These are phyloP conservation scores for Rubroshorea leprosula DNA, from an alignment of 345 rosid species.

Conservation along the genomic window DNA sequence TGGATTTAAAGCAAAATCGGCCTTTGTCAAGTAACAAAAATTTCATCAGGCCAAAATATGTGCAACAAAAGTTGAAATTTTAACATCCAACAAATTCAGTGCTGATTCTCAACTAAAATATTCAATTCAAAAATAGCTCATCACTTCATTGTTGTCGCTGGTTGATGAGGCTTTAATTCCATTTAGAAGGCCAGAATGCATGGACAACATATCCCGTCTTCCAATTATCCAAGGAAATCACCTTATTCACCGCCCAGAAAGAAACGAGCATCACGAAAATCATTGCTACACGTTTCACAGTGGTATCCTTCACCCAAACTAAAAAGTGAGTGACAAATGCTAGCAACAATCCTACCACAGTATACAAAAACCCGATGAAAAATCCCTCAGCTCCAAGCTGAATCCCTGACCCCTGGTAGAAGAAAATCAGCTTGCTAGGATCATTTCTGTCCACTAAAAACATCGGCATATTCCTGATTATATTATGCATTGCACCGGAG, in stretches of 20 bases:
- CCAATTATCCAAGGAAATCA: constrained; percentile 70
- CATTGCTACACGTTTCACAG: constrained; percentile 48
- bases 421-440: constrained; percentile 45
- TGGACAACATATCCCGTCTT: constrained; percentile 73
- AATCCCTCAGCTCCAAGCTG: constrained; percentile 84
- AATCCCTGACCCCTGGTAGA: constrained; percentile 59
- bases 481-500: constrained; percentile 18
- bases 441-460: constrained; percentile 47
- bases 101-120: no score
- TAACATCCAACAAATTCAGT: no score
- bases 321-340: constrained; percentile 51
- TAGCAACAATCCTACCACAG: constrained; percentile 63
- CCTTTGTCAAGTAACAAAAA: background rate
- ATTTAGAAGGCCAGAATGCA: constrained; percentile 66
- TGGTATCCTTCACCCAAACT: constrained; percentile 44
- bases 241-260: constrained; percentile 64
- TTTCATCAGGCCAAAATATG: no score
- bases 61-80: no score
- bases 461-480: constrained; percentile 66
- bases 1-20: background rate
- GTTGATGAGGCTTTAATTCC: constrained; percentile 14
- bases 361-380: constrained; percentile 64
- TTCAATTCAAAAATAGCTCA: background rate
- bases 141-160: background rate
- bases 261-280: constrained; percentile 38